phyloP scores from a whole-genome alignment of 2,329 filamentous ascomycete genomes.

The Aspergillus brunneoviolaceus region DNA sequence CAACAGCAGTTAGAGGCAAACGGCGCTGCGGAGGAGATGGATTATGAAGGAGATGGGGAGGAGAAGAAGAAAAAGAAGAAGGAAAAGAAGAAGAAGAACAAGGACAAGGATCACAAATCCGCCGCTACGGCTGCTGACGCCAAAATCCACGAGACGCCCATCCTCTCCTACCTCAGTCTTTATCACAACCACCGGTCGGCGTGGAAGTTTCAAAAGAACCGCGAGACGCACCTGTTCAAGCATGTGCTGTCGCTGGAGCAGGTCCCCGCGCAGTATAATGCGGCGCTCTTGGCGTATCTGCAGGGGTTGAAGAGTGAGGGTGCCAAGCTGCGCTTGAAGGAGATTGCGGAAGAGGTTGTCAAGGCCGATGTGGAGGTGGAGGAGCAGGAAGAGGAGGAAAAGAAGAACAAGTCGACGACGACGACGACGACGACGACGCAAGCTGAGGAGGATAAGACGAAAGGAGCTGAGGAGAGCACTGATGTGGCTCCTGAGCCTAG shows the following conservation, averaged over 20 bases:
- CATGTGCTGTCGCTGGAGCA: conserved; percentile 71
- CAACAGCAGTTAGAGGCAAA: not conserved
- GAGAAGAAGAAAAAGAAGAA: conserved; percentile 15
- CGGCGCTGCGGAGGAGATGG: conserved; percentile 8
- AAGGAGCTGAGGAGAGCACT: not conserved
- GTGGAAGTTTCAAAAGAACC: conserved; percentile 98
- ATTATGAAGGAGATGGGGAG: conserved; percentile 19
- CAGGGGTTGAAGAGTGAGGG: conserved; percentile 73
- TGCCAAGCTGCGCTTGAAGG: conserved; percentile 63
- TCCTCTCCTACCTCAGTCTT: conserved; percentile 72
- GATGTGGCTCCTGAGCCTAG: conserved; percentile 18
- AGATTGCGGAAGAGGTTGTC: conserved; percentile 64
- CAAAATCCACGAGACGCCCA: conserved; percentile 46
- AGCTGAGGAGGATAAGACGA: not conserved
- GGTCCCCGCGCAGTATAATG: conserved; percentile 68
- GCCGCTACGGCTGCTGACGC: conserved; percentile 8
- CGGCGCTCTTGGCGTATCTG: conserved; percentile 73
- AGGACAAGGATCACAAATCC: conserved; percentile 23
- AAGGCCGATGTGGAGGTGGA: conserved; percentile 36
- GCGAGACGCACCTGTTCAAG: conserved; percentile 81
- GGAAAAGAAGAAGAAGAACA: conserved; percentile 24
- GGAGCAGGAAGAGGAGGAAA: conserved; percentile 17
- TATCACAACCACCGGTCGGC: conserved; percentile 68
- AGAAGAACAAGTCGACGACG: not conserved
- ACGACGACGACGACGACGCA: not conserved